phyloP scores from a whole-genome alignment of 1,284 basidiomycete species.

The Taiwanofungus camphoratus region DNA sequence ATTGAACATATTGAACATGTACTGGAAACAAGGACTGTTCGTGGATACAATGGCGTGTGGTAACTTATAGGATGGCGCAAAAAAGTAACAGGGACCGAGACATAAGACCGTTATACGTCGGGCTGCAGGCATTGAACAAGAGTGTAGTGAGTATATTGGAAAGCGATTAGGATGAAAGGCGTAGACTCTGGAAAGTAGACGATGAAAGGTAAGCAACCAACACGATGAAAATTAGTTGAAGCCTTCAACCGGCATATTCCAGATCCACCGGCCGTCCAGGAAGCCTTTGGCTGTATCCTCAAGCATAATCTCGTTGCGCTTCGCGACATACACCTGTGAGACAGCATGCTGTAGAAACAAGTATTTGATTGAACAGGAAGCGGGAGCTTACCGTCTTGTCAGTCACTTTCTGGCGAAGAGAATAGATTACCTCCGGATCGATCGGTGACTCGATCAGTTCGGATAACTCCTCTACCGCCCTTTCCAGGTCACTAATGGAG shows the following conservation, averaged over 20 bases:
- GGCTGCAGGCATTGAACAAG: too few species aligned
- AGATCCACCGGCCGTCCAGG: slow-evolving; percentile 79
- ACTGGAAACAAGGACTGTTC: too few species aligned
- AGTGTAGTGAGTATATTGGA: too few species aligned
- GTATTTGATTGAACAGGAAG: slow-evolving; percentile 4
- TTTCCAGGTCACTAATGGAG: slow-evolving; percentile 76
- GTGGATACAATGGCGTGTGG: too few species aligned
- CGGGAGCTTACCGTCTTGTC: slow-evolving; percentile 75
- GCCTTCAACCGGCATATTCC: slow-evolving; percentile 64
- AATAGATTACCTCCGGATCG: slow-evolving; percentile 78
- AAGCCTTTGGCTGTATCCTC: slow-evolving; percentile 93
- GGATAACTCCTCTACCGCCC: slow-evolving; percentile 91
- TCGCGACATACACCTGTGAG: slow-evolving; percentile 86
- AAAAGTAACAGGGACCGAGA: too few species aligned
- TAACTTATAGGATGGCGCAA: too few species aligned
- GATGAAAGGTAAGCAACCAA: too few species aligned
- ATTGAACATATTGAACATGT: too few species aligned
- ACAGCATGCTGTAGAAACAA: background rate
- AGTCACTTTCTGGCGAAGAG: slow-evolving; percentile 86
- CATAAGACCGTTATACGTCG: too few species aligned
- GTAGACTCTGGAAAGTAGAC: too few species aligned
- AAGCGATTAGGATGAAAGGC: too few species aligned
- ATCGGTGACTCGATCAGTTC: slow-evolving; percentile 90
- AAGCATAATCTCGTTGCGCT: slow-evolving; percentile 90
- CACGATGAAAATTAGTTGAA: too few species aligned